Base-by-base conservation (phyloP, 2,329 filamentous ascomycete species). In the Trichoderma sp. region DNA sequence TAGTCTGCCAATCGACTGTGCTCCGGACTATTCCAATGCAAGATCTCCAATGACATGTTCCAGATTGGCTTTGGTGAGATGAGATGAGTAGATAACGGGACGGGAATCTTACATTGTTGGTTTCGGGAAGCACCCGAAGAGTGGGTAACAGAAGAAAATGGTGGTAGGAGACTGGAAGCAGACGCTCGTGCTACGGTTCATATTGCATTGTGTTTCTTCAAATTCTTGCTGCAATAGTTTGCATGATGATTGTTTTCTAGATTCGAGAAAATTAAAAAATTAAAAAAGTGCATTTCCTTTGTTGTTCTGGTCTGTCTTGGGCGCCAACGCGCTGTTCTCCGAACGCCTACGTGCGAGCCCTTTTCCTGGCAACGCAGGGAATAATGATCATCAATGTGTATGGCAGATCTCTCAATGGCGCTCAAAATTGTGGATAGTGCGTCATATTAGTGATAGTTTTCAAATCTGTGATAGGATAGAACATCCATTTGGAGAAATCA, bases 31-130 rank as follows among this genome's bases (percentile, higher is more conserved):
- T 7, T 43, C 24, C 43, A 31, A 68, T 68, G 65, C 57, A 55
- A 68, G 65, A 68, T 68, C 65, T 68, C 11, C 16, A 47, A 40
- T 61, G 33, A 49, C 33, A 43, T 52, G 16, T 24, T 55, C 43
- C 27, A 59, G 61, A 64, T 64, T 64, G 61, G 19, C 49, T 59
- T 59, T 49, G 40, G 49, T 21, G 21, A 27, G 55, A 37, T 21
- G 64, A 61, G 24, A 49, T 47, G 24, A 33, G 16, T n/a, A 16
- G 33, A 29, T 57, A 10, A 21, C 35, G 33, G 60, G 21, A 27
- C 47, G 60, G 33, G 24, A 53, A n/a, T 58, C 27, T 35, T 40
- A n/a, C 40, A 57, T 47, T 8, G 24, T 47, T n/a, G 35, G 29
- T 40, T 33, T 56, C 47, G 52, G 35, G 52, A 66, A n/a, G 59